A percentile compares a stretch with the other conserved stretches of the same genome.
These are phyloP conservation scores for Bipolaris oryzae DNA, from an alignment of 2,329 filamentous ascomycete genomes.

Conservation along the genomic window DNA sequence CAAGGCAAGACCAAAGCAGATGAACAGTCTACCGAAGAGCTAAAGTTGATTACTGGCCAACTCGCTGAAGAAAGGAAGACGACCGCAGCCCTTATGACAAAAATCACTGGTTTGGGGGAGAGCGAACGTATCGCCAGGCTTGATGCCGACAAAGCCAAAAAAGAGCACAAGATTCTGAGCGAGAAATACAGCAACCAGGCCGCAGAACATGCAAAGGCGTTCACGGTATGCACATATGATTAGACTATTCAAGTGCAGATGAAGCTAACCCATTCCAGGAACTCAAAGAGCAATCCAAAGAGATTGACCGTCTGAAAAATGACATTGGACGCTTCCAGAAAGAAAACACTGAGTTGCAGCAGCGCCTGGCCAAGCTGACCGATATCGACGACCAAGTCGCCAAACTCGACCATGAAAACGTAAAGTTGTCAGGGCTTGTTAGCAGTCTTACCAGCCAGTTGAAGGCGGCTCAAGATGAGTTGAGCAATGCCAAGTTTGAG, in stretches of 20 bases:
- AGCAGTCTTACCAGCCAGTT: conserved; percentile 18
- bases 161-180: conserved; percentile 20
- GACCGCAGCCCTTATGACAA: conserved; percentile 16
- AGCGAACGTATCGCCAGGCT: conserved; percentile 18
- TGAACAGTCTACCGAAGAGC: conserved; percentile 26
- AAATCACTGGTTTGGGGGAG: conserved; percentile 19
- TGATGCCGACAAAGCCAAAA: conserved; percentile 28
- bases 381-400: conserved; percentile 22
- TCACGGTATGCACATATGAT: conserved; percentile 20
- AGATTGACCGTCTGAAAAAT: conserved; percentile 18
- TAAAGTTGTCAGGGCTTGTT: conserved; percentile 13
- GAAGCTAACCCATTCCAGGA: conserved; percentile 13
- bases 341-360: conserved; percentile 24
- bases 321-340: conserved; percentile 18
- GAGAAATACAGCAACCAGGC: conserved; percentile 32
- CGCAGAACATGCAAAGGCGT: conserved; percentile 27
- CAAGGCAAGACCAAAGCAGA: conserved; percentile 23
- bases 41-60: conserved; percentile 23
- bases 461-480: conserved; percentile 9
- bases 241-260: background rate
- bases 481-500: conserved; percentile 4
- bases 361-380: conserved; percentile 15
- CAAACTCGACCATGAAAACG: conserved; percentile 11
- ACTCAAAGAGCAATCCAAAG: conserved; percentile 27
- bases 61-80: conserved; percentile 31